These are phyloP conservation scores for Juglanconis juglandina DNA, from an alignment of 2,329 filamentous ascomycete genomes.

Conservation along the genomic window DNA sequence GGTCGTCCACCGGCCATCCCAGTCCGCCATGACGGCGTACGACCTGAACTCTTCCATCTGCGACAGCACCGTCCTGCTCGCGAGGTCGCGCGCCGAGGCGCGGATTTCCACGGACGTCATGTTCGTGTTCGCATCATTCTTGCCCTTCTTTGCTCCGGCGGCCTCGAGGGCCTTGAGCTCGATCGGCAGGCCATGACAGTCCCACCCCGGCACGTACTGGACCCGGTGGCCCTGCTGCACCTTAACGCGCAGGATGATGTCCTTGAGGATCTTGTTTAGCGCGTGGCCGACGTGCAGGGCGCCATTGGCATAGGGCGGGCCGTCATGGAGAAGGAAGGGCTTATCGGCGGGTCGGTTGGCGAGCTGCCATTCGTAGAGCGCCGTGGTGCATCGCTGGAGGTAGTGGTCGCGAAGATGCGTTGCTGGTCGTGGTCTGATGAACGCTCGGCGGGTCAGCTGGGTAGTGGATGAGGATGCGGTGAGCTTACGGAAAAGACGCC, in stretches of 20 bases:
- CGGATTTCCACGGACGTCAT: slow-evolving; percentile 59
- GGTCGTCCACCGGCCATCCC: slow-evolving; percentile 72
- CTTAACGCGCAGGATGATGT: slow-evolving; percentile 81
- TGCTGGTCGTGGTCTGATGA: slow-evolving; percentile 48
- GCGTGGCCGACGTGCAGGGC: slow-evolving; percentile 89
- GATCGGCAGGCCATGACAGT: slow-evolving; percentile 95
- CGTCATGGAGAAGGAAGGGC: slow-evolving; percentile 85
- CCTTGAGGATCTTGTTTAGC: slow-evolving; percentile 94
- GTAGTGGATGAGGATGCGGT: slow-evolving; percentile 3
- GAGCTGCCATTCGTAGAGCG: slow-evolving; percentile 85
- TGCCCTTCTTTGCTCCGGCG: slow-evolving; percentile 26
- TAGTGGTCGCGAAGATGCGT: slow-evolving; percentile 52
- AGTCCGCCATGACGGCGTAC: slow-evolving; percentile 78
- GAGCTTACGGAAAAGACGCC: slow-evolving; percentile 65
- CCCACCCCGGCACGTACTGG: slow-evolving; percentile 88
- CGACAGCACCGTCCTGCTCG: slow-evolving; percentile 62
- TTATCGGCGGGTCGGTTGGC: slow-evolving; percentile 48
- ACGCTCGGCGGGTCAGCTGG: slow-evolving; percentile 19
- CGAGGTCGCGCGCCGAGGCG: slow-evolving; percentile 61
- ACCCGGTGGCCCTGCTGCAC: slow-evolving; percentile 72
- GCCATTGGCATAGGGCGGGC: slow-evolving; percentile 94
- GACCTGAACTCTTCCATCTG: slow-evolving; percentile 72
- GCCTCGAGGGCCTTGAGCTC: slow-evolving; percentile 86
- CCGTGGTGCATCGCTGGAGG: slow-evolving; percentile 76
- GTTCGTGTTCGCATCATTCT: slow-evolving; percentile 24